These are phyloP conservation scores for Aspergillus nanangensis DNA, from an alignment of 495 filamentous ascomycete genomes.

Conservation along the genomic window DNA sequence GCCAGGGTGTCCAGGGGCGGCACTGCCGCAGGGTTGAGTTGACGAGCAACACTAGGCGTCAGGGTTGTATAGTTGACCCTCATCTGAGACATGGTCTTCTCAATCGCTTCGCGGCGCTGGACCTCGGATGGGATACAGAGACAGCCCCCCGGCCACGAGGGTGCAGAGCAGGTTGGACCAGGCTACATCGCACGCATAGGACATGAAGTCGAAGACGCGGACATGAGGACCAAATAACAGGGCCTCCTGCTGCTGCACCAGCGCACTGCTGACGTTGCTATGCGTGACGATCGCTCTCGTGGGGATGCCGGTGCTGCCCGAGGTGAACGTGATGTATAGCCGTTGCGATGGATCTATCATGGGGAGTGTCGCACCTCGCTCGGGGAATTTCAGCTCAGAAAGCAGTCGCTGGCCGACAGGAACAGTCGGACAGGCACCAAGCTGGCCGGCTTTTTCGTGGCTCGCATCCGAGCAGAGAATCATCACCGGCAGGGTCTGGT, in stretches of 20 bases:
- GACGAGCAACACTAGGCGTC: slow-evolving; percentile 46
- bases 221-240: slow-evolving; percentile 15
- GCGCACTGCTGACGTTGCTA: slow-evolving; percentile 7
- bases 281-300: slow-evolving; percentile 33
- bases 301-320: slow-evolving; percentile 25
- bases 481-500: not conserved
- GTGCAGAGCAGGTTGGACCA: slow-evolving; percentile 54
- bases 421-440: not conserved
- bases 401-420: not conserved
- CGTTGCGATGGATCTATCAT: slow-evolving; percentile 2
- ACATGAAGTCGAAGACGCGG: slow-evolving; percentile 23
- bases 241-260: slow-evolving; percentile 10
- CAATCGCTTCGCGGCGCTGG: not conserved
- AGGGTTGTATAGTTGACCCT: slow-evolving; percentile 22
- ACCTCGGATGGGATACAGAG: slow-evolving; percentile 52
- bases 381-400: not conserved
- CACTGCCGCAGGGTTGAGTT: slow-evolving; percentile 40
- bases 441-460: not conserved
- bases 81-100: slow-evolving; percentile 8
- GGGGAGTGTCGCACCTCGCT: not conserved
- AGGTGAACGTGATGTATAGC: slow-evolving; percentile 17
- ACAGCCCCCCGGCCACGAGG: slow-evolving; percentile 53
- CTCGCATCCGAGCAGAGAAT: slow-evolving; percentile 1
- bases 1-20: slow-evolving; percentile 34
- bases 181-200: slow-evolving; percentile 24